Evolutionary conservation across 1,284 basidiomycete species (phyloP).

Genomic region (Schizopora paradoxa): DNA sequence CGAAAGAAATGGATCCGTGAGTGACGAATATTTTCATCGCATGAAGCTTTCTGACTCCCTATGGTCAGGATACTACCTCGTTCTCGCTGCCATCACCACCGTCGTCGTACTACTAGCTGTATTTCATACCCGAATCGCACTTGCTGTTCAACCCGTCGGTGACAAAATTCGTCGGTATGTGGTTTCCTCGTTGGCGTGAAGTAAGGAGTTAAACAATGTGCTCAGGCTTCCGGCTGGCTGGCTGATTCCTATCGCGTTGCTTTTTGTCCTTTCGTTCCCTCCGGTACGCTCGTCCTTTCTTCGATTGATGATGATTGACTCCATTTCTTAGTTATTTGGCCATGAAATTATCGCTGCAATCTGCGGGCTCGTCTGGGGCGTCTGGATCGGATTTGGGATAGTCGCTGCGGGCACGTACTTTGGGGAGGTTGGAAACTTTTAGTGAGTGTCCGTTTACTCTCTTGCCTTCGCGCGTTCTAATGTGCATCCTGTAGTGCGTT

Average conservation of each 20-base stretch:
- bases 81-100: conserved; percentile 28
- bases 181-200: not conserved
- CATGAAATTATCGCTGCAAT: conserved; percentile 74
- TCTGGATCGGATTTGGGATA: conserved; percentile 54
- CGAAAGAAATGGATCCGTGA: conserved; percentile 43
- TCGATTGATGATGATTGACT: conserved; percentile 19
- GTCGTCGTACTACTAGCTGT: conserved; percentile 49
- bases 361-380: conserved; percentile 72
- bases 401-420: conserved; percentile 30
- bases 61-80: conserved; percentile 33
- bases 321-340: conserved; percentile 50
- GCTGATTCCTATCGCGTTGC: conserved; percentile 43
- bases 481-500: conserved; percentile 33
- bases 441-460: conserved; percentile 19
- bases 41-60: not conserved
- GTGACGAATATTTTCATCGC: conserved; percentile 21
- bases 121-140: conserved; percentile 51
- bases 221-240: conserved; percentile 34
- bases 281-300: conserved; percentile 21
- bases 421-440: conserved; percentile 33
- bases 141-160: conserved; percentile 50
- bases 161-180: conserved; percentile 40
- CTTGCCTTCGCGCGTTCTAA: not conserved
- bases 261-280: conserved; percentile 33
- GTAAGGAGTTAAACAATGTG: conserved; percentile 8